These are phyloP conservation scores for Cyclocybe cylindracea DNA, from an alignment of 768 basidiomycete genomes.

Conservation along the genomic window DNA sequence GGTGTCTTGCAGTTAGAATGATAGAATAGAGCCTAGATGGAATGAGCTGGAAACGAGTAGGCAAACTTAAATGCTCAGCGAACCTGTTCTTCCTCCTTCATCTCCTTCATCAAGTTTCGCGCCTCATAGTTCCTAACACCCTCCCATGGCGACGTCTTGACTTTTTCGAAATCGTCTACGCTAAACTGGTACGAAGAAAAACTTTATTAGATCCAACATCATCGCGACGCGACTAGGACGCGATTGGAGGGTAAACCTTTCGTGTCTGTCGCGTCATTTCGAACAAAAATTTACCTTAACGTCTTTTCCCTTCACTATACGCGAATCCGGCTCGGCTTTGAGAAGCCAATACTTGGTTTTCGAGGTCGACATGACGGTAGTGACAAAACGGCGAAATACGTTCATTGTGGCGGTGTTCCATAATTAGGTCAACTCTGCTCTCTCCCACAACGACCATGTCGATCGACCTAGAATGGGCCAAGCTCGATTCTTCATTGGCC, in stretches of 20 bases:
- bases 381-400: background rate
- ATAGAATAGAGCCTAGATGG: conserved; percentile 73
- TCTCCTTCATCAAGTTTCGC: conserved; percentile 80
- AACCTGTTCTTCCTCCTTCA: conserved; percentile 76
- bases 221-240: background rate
- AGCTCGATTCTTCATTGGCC: conserved; percentile 75
- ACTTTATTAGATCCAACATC: background rate
- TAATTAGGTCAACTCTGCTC: conserved; percentile 14
- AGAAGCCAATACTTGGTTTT: conserved; percentile 61
- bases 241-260: background rate
- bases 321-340: conserved; percentile 86
- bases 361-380: background rate
- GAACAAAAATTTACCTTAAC: conserved; percentile 56
- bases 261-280: no score
- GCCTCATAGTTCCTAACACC: conserved; percentile 88
- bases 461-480: conserved; percentile 92
- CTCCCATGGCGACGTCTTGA: conserved; percentile 77
- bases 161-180: conserved; percentile 80
- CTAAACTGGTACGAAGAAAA: conserved; percentile 57
- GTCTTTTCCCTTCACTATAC: conserved; percentile 84
- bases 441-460: conserved; percentile 60
- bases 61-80: conserved; percentile 5
- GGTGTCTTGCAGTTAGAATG: conserved; percentile 86
- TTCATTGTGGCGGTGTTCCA: background rate
- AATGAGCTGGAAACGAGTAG: background rate